Percentiles rank a stretch among this genome's conserved stretches.
Evolutionary conservation across 352 stramenopile species (phyloP).

Genomic region (Pythium apleroticum): DNA sequence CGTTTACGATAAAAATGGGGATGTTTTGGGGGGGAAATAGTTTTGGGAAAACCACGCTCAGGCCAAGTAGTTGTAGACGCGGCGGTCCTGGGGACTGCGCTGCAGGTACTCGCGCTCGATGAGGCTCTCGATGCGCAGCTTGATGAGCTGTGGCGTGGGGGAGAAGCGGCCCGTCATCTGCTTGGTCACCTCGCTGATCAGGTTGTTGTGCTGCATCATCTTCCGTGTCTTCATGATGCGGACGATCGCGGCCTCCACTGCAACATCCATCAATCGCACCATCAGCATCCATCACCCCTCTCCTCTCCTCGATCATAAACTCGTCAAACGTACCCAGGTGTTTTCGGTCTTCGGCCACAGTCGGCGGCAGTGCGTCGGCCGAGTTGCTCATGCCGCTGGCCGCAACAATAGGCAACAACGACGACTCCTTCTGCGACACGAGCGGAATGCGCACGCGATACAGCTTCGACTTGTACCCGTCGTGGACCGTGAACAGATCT

Average conservation of each 20-base stretch:
- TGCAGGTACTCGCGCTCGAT: slow-evolving; percentile 99
- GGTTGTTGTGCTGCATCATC: slow-evolving; percentile 89
- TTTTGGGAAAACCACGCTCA: slow-evolving; percentile 41
- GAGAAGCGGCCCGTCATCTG: slow-evolving; percentile 73
- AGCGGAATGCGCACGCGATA: slow-evolving; percentile 83
- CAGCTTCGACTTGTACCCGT: slow-evolving; percentile 94
- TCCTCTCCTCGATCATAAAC: background rate
- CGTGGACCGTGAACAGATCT: slow-evolving; percentile 94
- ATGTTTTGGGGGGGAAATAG: background rate
- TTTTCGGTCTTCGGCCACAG: slow-evolving; percentile 95
- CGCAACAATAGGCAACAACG: slow-evolving; percentile 41
- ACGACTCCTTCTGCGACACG: slow-evolving; percentile 82
- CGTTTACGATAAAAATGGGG: slow-evolving; percentile 9
- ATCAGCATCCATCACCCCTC: background rate
- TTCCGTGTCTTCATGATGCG: slow-evolving; percentile 96
- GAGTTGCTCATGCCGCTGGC: slow-evolving; percentile 40
- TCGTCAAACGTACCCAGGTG: slow-evolving; percentile 70
- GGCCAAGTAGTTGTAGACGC: slow-evolving; percentile 98
- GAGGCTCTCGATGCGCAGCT: slow-evolving; percentile 98
- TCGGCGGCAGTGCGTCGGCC: slow-evolving; percentile 78
- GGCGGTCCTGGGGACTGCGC: slow-evolving; percentile 89
- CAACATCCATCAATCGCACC: background rate
- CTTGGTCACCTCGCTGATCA: slow-evolving; percentile 90
- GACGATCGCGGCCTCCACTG: slow-evolving; percentile 92
- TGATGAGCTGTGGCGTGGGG: slow-evolving; percentile 95